Conservation (phyloP, 1,284 basidiomycete species). For the Tetrapyrgos nigripes region DNA sequence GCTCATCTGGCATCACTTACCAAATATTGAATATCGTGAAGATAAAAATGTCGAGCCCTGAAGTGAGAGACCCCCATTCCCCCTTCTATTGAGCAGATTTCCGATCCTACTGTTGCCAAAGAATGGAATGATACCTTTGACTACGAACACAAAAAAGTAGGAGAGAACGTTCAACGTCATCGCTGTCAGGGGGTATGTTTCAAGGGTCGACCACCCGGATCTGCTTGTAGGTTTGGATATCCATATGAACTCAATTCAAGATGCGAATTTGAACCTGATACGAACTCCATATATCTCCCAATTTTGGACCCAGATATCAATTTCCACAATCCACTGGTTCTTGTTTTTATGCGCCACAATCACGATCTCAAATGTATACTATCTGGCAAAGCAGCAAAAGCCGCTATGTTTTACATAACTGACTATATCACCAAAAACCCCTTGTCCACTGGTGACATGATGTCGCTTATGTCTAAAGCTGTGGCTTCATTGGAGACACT, state of each 20-base stretch:
- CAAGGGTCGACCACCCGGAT: conserved; percentile 24
- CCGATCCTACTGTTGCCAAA: neutral
- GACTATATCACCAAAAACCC: conserved; percentile 37
- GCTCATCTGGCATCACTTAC: conserved; percentile 12
- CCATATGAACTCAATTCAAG: conserved; percentile 14
- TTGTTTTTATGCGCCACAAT: conserved; percentile 30
- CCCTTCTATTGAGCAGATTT: neutral
- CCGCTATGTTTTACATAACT: conserved; percentile 35
- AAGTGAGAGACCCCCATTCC: conserved; percentile 4
- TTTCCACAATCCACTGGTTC: conserved; percentile 28
- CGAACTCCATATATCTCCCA: conserved; percentile 26
- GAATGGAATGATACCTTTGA: neutral
- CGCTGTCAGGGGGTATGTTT: conserved; percentile 24
- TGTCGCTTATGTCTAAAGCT: conserved; percentile 13
- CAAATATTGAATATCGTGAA: neutral
- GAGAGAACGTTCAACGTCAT: conserved; percentile 25
- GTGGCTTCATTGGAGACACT: conserved; percentile 29
- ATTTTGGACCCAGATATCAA: conserved; percentile 29
- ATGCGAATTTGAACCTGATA: conserved; percentile 24
- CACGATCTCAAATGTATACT: conserved; percentile 37
- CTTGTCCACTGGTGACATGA: conserved; percentile 24
- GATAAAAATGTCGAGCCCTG: neutral
- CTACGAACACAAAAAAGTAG: conserved; percentile 6
- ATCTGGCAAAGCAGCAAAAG: conserved; percentile 33
- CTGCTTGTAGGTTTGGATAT: conserved; percentile 28